Evolutionary conservation across 169 alveolate species (phyloP).

Genomic region (Theileria orientalis): DNA sequence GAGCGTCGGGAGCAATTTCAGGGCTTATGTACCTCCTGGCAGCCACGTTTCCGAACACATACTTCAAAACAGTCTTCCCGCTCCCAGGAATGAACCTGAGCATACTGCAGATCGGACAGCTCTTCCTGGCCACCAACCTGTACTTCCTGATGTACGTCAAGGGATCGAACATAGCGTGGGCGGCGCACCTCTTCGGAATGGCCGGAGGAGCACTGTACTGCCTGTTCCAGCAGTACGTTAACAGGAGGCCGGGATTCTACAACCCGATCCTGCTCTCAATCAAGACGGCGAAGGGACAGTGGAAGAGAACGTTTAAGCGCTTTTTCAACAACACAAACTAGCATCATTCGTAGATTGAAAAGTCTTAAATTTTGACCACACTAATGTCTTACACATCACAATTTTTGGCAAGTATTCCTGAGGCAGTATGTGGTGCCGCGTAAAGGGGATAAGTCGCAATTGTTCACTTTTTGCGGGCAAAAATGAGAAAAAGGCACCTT

Average conservation of each 20-base stretch:
- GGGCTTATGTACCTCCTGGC: constrained; percentile 72
- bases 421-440: no score
- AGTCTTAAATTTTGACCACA: background rate
- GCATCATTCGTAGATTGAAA: constrained; percentile 12
- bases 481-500: no score
- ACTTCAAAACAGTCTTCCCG: constrained; percentile 71
- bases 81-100: constrained; percentile 72
- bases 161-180: constrained; percentile 72
- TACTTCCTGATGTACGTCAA: constrained; percentile 62
- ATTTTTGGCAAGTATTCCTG: background rate
- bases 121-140: constrained; percentile 68
- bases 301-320: constrained; percentile 54
- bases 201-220: constrained; percentile 72
- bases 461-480: no score
- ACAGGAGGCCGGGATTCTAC: constrained; percentile 56
- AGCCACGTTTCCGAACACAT: constrained; percentile 71
- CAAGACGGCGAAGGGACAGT: constrained; percentile 43
- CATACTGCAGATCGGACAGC: constrained; percentile 71
- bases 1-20: constrained; percentile 79
- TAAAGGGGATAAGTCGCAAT: no score
- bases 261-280: constrained; percentile 36
- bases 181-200: constrained; percentile 78
- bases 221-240: constrained; percentile 58
- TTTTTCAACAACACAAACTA: background rate
- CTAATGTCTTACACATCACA: background rate